Evolutionary conservation across 2,329 filamentous ascomycete species (phyloP).

Genomic region (Ceratocystis lukuohia): DNA sequence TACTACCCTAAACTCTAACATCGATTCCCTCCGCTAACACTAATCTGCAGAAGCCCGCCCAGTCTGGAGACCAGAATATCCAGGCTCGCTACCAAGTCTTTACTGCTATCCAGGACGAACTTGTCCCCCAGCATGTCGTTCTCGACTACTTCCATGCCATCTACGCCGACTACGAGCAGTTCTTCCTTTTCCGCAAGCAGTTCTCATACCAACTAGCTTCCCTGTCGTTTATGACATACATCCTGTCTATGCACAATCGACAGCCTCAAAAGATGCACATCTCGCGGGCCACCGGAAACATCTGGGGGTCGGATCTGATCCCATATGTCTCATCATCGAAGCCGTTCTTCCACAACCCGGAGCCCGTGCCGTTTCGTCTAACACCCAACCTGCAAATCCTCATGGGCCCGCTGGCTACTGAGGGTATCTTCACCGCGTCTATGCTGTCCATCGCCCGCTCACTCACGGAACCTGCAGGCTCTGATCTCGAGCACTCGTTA

Average conservation of each 20-base stretch:
- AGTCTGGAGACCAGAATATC: slow-evolving; percentile 43
- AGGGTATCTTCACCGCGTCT: slow-evolving; percentile 89
- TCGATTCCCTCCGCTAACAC: background rate
- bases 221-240: slow-evolving; percentile 96
- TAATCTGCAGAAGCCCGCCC: slow-evolving; percentile 20
- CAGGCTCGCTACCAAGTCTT: slow-evolving; percentile 84
- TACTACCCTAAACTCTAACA: too few species aligned
- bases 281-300: slow-evolving; percentile 71
- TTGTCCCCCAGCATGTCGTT: slow-evolving; percentile 69
- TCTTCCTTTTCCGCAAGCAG: slow-evolving; percentile 96
- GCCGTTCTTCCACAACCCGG: slow-evolving; percentile 85
- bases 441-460: slow-evolving; percentile 95
- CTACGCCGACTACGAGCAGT: slow-evolving; percentile 81
- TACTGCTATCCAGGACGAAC: slow-evolving; percentile 84
- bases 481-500: slow-evolving; percentile 88
- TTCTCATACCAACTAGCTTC: slow-evolving; percentile 93
- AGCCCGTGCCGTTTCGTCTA: slow-evolving; percentile 91
- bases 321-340: slow-evolving; percentile 74
- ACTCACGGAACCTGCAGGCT: slow-evolving; percentile 65
- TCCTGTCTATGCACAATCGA: slow-evolving; percentile 91
- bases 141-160: slow-evolving; percentile 80
- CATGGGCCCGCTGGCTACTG: slow-evolving; percentile 89
- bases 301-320: slow-evolving; percentile 93
- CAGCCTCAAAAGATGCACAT: slow-evolving; percentile 95
- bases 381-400: slow-evolving; percentile 92